Conservation (phyloP, 1,284 basidiomycete genomes). For the Pseudozyma flocculosa region DNA sequence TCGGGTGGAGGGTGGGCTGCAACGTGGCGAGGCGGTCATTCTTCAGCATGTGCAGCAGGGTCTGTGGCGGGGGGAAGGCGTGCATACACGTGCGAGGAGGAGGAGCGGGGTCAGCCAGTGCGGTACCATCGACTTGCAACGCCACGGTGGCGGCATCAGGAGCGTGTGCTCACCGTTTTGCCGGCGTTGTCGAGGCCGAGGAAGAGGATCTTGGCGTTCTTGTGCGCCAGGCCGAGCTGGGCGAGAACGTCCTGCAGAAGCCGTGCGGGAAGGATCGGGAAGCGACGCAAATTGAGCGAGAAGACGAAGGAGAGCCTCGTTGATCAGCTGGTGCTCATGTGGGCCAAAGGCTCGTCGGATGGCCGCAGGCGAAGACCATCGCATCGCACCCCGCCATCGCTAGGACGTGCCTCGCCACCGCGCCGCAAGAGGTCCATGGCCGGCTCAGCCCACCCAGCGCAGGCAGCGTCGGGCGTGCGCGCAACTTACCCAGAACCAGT, state of each 20-base stretch:
- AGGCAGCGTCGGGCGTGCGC: background rate
- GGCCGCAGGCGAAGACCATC: no score
- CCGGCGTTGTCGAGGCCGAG: conserved; percentile 97
- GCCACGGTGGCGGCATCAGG: no score
- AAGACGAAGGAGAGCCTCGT: no score
- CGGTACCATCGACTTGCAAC: no score
- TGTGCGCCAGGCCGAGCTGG: conserved; percentile 73
- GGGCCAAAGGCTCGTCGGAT: no score
- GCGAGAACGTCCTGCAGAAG: conserved; percentile 51
- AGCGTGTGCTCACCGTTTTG: conserved; percentile 95
- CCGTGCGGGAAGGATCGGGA: background rate
- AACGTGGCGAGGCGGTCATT: conserved; percentile 96
- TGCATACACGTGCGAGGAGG: no score
- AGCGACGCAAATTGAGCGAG: no score
- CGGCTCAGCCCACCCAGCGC: no score
- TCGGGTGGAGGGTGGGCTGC: conserved; percentile 98
- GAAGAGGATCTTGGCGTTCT: conserved; percentile 99
- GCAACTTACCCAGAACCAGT: conserved; percentile 57
- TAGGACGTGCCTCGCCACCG: no score
- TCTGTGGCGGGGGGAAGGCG: conserved; percentile 63
- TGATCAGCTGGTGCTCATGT: no score
- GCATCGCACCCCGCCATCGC: no score
- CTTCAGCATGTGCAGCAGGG: conserved; percentile 98
- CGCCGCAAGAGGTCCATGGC: background rate
- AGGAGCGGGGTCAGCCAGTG: conserved; percentile 3